Percentiles rank a stretch among this genome's conserved stretches.
These are phyloP conservation scores for Verticillium klebahnii DNA, from an alignment of 2,329 filamentous ascomycete species.

Conservation along the genomic window DNA sequence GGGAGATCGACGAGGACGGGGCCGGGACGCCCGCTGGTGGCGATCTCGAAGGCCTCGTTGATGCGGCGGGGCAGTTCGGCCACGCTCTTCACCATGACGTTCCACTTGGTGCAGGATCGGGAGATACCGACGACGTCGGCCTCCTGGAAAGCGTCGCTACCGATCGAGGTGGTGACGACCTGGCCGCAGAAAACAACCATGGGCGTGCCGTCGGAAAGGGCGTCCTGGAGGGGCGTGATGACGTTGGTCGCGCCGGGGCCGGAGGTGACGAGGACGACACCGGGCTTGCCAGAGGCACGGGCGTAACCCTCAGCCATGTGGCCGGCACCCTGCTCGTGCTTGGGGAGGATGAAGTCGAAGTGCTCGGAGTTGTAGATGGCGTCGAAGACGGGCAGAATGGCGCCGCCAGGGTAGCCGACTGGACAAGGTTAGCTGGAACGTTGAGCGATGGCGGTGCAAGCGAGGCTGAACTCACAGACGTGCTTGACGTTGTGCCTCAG, in stretches of 20 bases:
- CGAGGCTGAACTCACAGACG: constrained; percentile 64
- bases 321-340: constrained; percentile 95
- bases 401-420: constrained; percentile 90
- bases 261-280: constrained; percentile 94
- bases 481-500: constrained; percentile 86
- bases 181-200: constrained; percentile 96
- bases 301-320: constrained; percentile 99
- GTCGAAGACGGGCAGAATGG: constrained; percentile 96
- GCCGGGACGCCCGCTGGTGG: constrained; percentile 86
- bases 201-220: constrained; percentile 89
- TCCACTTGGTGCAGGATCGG: constrained; percentile 96
- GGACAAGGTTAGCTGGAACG: constrained; percentile 6
- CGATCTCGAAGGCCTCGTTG: constrained; percentile 97
- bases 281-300: constrained; percentile 85
- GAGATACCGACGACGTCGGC: constrained; percentile 93
- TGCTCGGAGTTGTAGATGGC: constrained; percentile 98
- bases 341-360: constrained; percentile 92
- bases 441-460: neutral
- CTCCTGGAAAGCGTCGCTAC: constrained; percentile 89
- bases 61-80: constrained; percentile 90
- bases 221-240: constrained; percentile 93
- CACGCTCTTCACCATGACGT: constrained; percentile 95
- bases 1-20: constrained; percentile 94
- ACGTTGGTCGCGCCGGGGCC: constrained; percentile 96
- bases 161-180: constrained; percentile 84